These are phyloP conservation scores for Myrica gale DNA, from an alignment of 306 rosid species.

Conservation along the genomic window DNA sequence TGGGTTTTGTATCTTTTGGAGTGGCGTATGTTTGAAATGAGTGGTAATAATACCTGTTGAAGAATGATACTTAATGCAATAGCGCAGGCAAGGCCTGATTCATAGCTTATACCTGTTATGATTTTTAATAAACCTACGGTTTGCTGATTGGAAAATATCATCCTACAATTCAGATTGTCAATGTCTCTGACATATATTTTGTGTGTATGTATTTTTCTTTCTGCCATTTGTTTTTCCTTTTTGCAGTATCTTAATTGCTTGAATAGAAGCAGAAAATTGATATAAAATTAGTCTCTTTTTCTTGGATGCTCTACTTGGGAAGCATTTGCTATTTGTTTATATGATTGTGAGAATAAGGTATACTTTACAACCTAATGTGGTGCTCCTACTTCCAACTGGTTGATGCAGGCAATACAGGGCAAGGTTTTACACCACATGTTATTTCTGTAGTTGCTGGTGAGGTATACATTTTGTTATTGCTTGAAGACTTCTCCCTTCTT, in stretches of 20 bases:
- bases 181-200: background rate
- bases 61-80: background rate
- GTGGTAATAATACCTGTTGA: no score
- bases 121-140: background rate
- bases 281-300: background rate
- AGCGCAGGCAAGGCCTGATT: background rate
- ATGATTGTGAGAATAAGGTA: background rate
- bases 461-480: constrained; percentile 49
- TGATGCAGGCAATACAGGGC: constrained; percentile 81
- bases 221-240: background rate
- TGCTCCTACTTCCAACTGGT: constrained; percentile 24
- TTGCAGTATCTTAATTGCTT: background rate
- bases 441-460: constrained; percentile 76
- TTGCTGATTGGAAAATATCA: background rate
- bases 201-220: background rate
- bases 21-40: constrained; percentile 1
- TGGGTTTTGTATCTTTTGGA: background rate
- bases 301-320: background rate
- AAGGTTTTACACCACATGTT: constrained; percentile 81
- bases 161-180: no score
- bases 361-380: constrained; percentile 23
- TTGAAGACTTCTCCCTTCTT: constrained; percentile 15
- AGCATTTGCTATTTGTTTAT: background rate
- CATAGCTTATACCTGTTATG: no score
- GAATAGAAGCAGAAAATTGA: background rate